These are phyloP conservation scores for Coelastrella sp. DNA, from an alignment of 139 green algal species.

Conservation along the genomic window DNA sequence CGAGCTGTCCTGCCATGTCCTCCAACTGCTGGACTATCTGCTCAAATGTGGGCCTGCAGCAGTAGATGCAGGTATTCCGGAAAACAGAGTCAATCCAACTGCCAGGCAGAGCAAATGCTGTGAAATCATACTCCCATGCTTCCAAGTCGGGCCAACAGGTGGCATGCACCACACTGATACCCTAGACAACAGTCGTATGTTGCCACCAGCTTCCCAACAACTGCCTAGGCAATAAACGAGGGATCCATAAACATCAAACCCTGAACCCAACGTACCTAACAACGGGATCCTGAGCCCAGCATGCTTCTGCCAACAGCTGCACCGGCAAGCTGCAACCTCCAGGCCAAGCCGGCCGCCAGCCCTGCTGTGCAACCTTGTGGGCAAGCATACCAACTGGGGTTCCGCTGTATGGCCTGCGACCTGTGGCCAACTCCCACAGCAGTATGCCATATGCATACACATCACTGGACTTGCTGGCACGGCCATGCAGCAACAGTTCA, in stretches of 20 bases:
- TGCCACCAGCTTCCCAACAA: not conserved
- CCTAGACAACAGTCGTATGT: no score
- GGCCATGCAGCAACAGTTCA: conserved; percentile 56
- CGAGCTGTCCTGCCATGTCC: conserved; percentile 28
- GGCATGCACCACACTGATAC: not conserved
- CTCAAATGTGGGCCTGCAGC: conserved; percentile 28
- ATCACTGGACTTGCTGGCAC: conserved; percentile 48
- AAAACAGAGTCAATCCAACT: not conserved
- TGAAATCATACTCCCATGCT: not conserved
- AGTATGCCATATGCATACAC: conserved; percentile 64
- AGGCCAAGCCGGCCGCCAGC: conserved; percentile 52
- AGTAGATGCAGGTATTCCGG: not conserved
- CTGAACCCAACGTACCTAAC: not conserved
- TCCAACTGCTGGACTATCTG: conserved; percentile 32
- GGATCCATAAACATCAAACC: no score
- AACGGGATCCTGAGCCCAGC: conserved; percentile 39
- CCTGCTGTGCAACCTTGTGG: conserved; percentile 54
- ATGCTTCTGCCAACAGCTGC: conserved; percentile 14
- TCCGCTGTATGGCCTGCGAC: conserved; percentile 53
- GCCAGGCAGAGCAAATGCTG: not conserved
- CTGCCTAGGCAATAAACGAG: no score
- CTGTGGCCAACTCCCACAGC: conserved; percentile 56
- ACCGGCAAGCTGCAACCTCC: conserved; percentile 11
- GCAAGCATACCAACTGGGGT: conserved; percentile 54
- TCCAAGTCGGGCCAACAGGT: not conserved